These are phyloP conservation scores for Curvularia eragrostidis DNA, from an alignment of 2,329 filamentous ascomycete species.

Conservation along the genomic window DNA sequence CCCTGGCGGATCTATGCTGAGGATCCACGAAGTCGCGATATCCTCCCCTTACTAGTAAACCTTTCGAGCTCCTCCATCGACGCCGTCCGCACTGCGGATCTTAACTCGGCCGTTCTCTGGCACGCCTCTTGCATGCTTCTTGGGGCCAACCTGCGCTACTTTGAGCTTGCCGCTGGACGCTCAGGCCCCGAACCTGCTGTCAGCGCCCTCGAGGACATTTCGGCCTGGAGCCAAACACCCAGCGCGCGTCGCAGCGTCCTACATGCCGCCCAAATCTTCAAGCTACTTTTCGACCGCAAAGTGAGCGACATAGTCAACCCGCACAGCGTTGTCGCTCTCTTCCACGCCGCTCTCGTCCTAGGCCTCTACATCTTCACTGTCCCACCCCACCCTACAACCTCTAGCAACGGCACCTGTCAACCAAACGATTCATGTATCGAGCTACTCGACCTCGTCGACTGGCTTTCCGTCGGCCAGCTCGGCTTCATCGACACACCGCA, in stretches of 20 bases:
- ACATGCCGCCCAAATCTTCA: constrained; percentile 62
- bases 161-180: constrained; percentile 61
- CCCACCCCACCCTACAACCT: constrained; percentile 4
- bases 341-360: constrained; percentile 59
- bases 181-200: constrained; percentile 56
- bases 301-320: constrained; percentile 61
- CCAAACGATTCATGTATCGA: constrained; percentile 50
- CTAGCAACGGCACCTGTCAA: constrained; percentile 39
- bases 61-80: constrained; percentile 52
- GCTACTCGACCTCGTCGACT: constrained; percentile 59
- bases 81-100: constrained; percentile 53
- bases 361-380: constrained; percentile 62
- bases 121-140: constrained; percentile 62
- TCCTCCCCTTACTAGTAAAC: constrained; percentile 48
- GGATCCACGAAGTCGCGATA: constrained; percentile 54
- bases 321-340: constrained; percentile 58
- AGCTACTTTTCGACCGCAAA: constrained; percentile 58
- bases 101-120: constrained; percentile 61
- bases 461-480: constrained; percentile 55
- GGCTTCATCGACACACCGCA: constrained; percentile 51
- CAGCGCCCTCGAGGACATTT: constrained; percentile 59
- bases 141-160: constrained; percentile 60
- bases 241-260: constrained; percentile 59
- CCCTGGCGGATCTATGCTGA: constrained; percentile 55
- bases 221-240: constrained; percentile 59